phyloP scores from a whole-genome alignment of 371 early-diverging fungal genomes.

The Apophysomyces trapeziformis region DNA sequence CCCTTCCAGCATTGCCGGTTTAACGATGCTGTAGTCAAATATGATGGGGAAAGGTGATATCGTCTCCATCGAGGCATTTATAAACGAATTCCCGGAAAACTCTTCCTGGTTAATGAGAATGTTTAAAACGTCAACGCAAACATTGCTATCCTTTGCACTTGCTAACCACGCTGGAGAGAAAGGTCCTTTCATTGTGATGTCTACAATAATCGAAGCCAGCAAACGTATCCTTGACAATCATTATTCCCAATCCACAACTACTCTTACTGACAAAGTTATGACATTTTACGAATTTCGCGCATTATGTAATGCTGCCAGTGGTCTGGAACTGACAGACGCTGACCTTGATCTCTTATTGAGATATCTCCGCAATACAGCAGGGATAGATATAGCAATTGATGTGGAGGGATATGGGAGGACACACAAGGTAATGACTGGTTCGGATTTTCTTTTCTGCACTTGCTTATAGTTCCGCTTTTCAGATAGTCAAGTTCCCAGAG shows the following conservation, averaged over 20 bases:
- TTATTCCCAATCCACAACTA: slow-evolving; percentile 17
- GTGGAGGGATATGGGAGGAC: slow-evolving; percentile 37
- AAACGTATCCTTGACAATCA: slow-evolving; percentile 20
- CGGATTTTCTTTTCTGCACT: background rate
- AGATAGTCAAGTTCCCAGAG: slow-evolving; percentile 44
- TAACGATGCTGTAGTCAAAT: background rate
- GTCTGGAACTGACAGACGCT: slow-evolving; percentile 33
- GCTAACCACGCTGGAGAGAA: slow-evolving; percentile 3
- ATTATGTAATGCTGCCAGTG: slow-evolving; percentile 21
- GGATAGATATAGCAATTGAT: slow-evolving; percentile 33
- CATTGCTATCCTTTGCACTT: background rate
- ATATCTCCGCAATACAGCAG: slow-evolving; percentile 35
- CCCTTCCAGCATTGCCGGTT: background rate
- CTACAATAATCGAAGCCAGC: slow-evolving; percentile 34
- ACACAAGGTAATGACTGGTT: slow-evolving; percentile 20
- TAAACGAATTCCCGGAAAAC: slow-evolving; percentile 9
- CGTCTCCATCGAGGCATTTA: slow-evolving; percentile 28
- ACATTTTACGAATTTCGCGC: slow-evolving; percentile 43
- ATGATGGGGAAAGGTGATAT: slow-evolving; percentile 32
- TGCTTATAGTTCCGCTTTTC: background rate
- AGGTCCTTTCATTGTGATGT: slow-evolving; percentile 34
- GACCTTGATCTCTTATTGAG: slow-evolving; percentile 38
- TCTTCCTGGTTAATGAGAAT: slow-evolving; percentile 4
- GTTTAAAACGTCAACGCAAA: background rate
- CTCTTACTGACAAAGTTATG: slow-evolving; percentile 24